Evolutionary conservation across 768 basidiomycete species (phyloP).

Genomic region (Tylopilus cervinicoccineus): DNA sequence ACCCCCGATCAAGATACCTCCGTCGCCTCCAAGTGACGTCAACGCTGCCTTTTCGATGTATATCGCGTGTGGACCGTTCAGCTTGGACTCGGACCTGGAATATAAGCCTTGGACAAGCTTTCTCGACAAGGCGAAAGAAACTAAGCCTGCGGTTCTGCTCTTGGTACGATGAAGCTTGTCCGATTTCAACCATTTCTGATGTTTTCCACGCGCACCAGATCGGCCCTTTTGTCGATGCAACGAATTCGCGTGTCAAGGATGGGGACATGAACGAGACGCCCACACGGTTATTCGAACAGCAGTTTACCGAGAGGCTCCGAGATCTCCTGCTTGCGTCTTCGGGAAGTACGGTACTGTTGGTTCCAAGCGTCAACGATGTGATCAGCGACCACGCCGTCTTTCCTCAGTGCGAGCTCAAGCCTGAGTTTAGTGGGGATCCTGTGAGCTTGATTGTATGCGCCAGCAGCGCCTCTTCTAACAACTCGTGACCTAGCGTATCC

Average conservation of each 20-base stretch:
- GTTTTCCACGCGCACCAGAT: conserved; percentile 43
- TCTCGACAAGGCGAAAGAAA: conserved; percentile 52
- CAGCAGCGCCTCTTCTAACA: not conserved
- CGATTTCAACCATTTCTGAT: not conserved
- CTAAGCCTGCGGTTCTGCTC: conserved; percentile 72
- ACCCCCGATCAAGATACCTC: conserved; percentile 53
- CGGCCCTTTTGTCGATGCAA: conserved; percentile 86
- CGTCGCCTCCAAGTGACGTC: conserved; percentile 30
- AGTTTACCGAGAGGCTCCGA: conserved; percentile 56
- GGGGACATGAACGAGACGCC: conserved; percentile 73
- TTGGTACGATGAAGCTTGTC: conserved; percentile 47
- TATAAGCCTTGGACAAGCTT: conserved; percentile 71
- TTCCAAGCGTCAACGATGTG: conserved; percentile 83
- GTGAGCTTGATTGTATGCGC: conserved; percentile 36
- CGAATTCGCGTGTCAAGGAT: conserved; percentile 67
- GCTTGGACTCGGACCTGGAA: conserved; percentile 67
- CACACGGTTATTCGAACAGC: conserved; percentile 59
- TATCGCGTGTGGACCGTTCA: conserved; percentile 85
- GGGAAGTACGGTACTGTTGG: conserved; percentile 65
- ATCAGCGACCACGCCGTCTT: conserved; percentile 76
- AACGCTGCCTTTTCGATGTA: conserved; percentile 57
- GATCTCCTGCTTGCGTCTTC: conserved; percentile 59
- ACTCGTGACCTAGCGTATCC: conserved; percentile 55
- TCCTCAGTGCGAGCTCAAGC: conserved; percentile 69
- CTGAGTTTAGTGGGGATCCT: conserved; percentile 42